phyloP scores from a whole-genome alignment of 1,139 yeast genomes.

The Geotrichum carabidarum region DNA sequence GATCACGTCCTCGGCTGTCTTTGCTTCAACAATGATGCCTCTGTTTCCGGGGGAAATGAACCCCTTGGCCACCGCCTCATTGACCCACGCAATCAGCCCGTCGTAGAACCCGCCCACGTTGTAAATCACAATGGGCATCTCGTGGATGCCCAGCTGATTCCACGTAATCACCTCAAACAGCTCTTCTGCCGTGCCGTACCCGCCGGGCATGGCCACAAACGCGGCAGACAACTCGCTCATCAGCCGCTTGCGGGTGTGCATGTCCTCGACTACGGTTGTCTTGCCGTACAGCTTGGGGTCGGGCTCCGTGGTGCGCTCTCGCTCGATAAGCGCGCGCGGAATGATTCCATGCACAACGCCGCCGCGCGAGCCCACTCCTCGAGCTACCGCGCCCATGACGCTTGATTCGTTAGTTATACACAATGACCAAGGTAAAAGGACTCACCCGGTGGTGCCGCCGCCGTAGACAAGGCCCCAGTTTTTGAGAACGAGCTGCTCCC shows the following conservation, averaged over 20 bases:
- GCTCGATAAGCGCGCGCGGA: slow-evolving; percentile 72
- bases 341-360: slow-evolving; percentile 84
- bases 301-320: slow-evolving; percentile 60
- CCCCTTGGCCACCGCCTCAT: slow-evolving; percentile 46
- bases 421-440: neutral
- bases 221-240: slow-evolving; percentile 89
- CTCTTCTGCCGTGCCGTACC: slow-evolving; percentile 87
- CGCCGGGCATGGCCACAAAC: slow-evolving; percentile 87
- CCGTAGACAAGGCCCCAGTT: slow-evolving; percentile 83
- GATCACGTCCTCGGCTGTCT: slow-evolving; percentile 48
- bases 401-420: slow-evolving; percentile 37
- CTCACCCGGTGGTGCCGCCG: slow-evolving; percentile 65
- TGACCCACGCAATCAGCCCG: slow-evolving; percentile 50
- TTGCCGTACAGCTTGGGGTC: slow-evolving; percentile 66
- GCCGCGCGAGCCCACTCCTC: slow-evolving; percentile 57
- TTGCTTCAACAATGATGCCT: slow-evolving; percentile 63
- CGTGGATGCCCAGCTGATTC: slow-evolving; percentile 83
- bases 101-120: slow-evolving; percentile 80
- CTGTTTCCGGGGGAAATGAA: slow-evolving; percentile 68
- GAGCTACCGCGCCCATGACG: slow-evolving; percentile 82
- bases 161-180: slow-evolving; percentile 86
- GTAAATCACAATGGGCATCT: slow-evolving; percentile 70
- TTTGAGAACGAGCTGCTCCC: slow-evolving; percentile 51
- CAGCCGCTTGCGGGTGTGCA: slow-evolving; percentile 83
- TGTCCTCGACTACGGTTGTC: slow-evolving; percentile 76